These are phyloP conservation scores for Pezicula rhizophila DNA, from an alignment of 2,329 filamentous ascomycete genomes.

Conservation along the genomic window DNA sequence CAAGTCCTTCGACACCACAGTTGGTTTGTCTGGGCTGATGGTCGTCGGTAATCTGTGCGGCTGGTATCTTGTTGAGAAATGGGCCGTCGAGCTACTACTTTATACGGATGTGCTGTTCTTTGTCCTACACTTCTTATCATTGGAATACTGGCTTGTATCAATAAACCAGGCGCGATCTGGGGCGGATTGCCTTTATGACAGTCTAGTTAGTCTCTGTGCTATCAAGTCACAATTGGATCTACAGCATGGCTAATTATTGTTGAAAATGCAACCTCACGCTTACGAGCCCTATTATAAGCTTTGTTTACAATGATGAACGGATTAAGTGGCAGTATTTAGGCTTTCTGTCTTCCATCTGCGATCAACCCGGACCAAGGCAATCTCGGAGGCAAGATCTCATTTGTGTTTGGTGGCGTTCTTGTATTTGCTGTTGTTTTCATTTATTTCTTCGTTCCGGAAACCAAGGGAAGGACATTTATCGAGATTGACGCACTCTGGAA, in stretches of 20 bases:
- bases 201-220: constrained; percentile 7
- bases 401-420: constrained; percentile 12
- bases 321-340: constrained; percentile 2
- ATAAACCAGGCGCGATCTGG: constrained; percentile 1
- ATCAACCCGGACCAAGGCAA: constrained; percentile 2
- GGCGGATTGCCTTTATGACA: constrained; percentile 5
- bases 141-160: constrained; percentile 4
- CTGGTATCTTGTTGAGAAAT: constrained; percentile 21
- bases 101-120: not conserved
- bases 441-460: constrained; percentile 17
- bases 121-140: constrained; percentile 4
- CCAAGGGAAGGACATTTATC: constrained; percentile 18
- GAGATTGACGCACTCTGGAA: constrained; percentile 14
- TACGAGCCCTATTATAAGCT: constrained; percentile 20
- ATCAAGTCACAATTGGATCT: constrained; percentile 20
- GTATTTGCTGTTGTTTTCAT: constrained; percentile 13
- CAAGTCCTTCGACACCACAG: constrained; percentile 15
- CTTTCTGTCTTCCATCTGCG: constrained; percentile 3
- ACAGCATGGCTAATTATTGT: constrained; percentile 35
- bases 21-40: constrained; percentile 19
- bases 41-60: constrained; percentile 22
- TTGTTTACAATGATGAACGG: constrained; percentile 6
- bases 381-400: constrained; percentile 6
- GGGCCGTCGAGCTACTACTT: constrained; percentile 27
- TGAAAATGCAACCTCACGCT: constrained; percentile 36